Conservation (phyloP, 106 monocot species). For the Phalaenopsis aphrodite region DNA sequence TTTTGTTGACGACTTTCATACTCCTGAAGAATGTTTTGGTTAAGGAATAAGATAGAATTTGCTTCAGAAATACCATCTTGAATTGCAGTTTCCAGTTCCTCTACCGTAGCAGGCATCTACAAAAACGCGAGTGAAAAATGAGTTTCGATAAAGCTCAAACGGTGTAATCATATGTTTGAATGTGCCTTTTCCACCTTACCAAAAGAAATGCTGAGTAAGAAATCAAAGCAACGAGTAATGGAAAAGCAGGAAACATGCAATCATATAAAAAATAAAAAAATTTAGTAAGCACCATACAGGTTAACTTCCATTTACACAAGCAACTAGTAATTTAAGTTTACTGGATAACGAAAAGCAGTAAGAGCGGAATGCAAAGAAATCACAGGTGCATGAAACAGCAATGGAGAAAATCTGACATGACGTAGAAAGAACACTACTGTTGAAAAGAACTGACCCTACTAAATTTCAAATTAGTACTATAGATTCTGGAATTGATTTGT, state of each 20-base stretch:
- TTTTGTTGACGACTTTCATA: slow-evolving; percentile 76
- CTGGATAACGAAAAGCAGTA: neutral
- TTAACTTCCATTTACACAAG: neutral
- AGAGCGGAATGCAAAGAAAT: no score
- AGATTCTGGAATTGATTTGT: no score
- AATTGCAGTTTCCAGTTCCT: slow-evolving; percentile 90
- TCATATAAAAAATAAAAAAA: neutral
- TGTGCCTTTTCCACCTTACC: neutral
- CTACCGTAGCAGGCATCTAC: slow-evolving; percentile 90
- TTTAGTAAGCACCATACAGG: neutral
- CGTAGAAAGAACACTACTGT: no score
- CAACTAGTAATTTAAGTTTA: neutral
- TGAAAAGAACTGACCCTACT: no score
- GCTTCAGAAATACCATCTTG: slow-evolving; percentile 81
- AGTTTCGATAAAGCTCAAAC: neutral
- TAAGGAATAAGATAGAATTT: slow-evolving; percentile 84
- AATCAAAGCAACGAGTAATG: no score
- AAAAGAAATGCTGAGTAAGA: neutral
- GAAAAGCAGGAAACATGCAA: no score
- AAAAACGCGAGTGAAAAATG: neutral
- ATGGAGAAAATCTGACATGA: no score
- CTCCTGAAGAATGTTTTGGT: slow-evolving; percentile 90
- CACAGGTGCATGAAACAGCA: no score
- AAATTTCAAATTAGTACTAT: no score
- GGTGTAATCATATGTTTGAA: neutral